phyloP scores from a whole-genome alignment of 768 basidiomycete species.

The Lentinula edodes region DNA sequence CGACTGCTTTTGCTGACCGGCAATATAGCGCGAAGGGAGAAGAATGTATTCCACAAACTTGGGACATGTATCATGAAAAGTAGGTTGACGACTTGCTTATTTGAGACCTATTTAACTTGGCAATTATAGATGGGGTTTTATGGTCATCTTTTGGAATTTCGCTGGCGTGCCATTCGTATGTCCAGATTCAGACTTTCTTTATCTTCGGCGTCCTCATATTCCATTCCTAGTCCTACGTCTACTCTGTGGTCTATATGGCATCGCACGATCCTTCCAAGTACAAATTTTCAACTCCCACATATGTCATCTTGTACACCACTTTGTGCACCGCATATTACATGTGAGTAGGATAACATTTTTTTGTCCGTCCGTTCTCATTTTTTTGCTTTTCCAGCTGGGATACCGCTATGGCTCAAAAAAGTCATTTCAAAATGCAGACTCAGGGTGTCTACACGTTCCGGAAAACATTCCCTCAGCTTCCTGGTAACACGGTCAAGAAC shows the following conservation, averaged over 20 bases:
- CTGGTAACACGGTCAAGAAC: conserved; percentile 75
- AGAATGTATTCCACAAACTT: conserved; percentile 93
- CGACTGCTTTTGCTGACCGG: neutral
- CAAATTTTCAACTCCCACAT: conserved; percentile 73
- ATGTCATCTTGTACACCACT: conserved; percentile 67
- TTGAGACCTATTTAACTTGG: neutral
- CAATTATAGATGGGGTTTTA: conserved; percentile 73
- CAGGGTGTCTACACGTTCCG: conserved; percentile 83
- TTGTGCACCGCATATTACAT: conserved; percentile 84
- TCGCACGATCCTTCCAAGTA: conserved; percentile 85
- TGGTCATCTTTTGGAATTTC: conserved; percentile 98
- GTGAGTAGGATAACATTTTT: conserved; percentile 35
- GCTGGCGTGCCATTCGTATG: conserved; percentile 89
- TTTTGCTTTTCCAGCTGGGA: conserved; percentile 63
- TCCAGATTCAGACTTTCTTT: neutral
- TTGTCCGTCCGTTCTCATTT: conserved; percentile 1
- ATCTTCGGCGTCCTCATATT: neutral
- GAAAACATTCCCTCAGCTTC: conserved; percentile 91
- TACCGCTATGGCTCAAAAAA: conserved; percentile 94
- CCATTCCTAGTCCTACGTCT: conserved; percentile 75
- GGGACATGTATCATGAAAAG: conserved; percentile 99
- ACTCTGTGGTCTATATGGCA: conserved; percentile 98
- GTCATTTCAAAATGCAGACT: conserved; percentile 95
- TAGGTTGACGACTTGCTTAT: conserved; percentile 24
- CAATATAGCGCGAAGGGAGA: conserved; percentile 75